These are phyloP conservation scores for Chlorella vulgaris DNA, from an alignment of 139 green algal genomes.

Conservation along the genomic window DNA sequence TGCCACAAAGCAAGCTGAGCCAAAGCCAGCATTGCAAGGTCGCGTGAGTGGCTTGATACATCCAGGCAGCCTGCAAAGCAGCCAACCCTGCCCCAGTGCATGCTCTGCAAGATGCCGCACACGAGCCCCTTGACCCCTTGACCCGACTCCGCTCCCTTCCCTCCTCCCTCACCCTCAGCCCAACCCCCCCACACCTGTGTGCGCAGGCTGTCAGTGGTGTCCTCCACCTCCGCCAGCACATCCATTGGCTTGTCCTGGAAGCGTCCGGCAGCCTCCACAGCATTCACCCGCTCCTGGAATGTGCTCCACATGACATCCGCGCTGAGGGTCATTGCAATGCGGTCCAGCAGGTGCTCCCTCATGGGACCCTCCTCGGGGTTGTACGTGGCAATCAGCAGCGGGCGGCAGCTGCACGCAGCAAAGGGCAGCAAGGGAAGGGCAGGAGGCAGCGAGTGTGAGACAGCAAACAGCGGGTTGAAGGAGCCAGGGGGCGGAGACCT, in stretches of 20 bases:
- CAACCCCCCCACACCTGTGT: constrained; percentile 51
- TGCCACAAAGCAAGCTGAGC: no score
- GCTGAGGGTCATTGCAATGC: constrained; percentile 93
- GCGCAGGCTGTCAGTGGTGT: constrained; percentile 86
- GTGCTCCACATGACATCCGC: constrained; percentile 81
- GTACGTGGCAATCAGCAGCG: constrained; percentile 98
- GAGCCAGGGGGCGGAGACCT: no score
- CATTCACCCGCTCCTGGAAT: constrained; percentile 82
- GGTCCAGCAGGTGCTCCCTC: constrained; percentile 97
- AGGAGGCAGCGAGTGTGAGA: no score
- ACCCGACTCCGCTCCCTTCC: no score
- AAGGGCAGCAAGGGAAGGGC: background rate
- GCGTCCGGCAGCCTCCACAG: constrained; percentile 72
- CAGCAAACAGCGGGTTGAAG: no score
- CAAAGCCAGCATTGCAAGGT: no score
- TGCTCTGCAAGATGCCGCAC: no score
- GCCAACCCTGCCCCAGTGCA: no score
- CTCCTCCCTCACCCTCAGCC: no score
- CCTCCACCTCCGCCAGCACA: constrained; percentile 72
- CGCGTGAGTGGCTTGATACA: no score
- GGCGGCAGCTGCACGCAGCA: constrained; percentile 73
- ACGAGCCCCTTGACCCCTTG: no score
- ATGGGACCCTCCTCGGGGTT: constrained; percentile 97
- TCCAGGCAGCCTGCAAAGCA: no score
- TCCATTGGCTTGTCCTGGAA: constrained; percentile 64